Evolutionary conservation across 1,139 yeast genomes (phyloP).

Genomic region (Candida sp.): DNA sequence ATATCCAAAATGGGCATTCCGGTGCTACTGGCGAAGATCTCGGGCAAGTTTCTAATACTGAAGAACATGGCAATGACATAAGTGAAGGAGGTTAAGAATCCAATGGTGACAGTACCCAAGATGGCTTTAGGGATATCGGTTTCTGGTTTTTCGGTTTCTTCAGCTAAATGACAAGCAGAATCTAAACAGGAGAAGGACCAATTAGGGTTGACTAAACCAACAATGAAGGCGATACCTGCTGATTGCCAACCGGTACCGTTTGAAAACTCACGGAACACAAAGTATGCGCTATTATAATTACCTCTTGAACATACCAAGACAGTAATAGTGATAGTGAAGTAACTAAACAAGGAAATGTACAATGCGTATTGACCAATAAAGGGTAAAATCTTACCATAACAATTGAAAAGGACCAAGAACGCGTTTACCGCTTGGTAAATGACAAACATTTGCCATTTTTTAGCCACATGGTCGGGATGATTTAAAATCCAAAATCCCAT

Average conservation of each 20-base stretch:
- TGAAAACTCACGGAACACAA: constrained; percentile 58
- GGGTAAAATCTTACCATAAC: constrained; percentile 58
- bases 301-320: constrained; percentile 56
- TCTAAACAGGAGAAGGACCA: constrained; percentile 72
- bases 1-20: constrained; percentile 66
- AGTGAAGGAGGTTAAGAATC: constrained; percentile 57
- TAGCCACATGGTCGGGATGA: constrained; percentile 40
- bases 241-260: constrained; percentile 67
- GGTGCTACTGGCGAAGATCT: constrained; percentile 42
- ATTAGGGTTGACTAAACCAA: constrained; percentile 64
- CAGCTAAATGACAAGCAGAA: constrained; percentile 70
- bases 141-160: constrained; percentile 59
- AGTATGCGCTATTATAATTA: constrained; percentile 50
- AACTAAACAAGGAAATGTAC: constrained; percentile 53
- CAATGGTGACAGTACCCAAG: constrained; percentile 63
- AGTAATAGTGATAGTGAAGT: constrained; percentile 51
- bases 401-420: constrained; percentile 48
- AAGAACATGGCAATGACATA: constrained; percentile 64
- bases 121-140: constrained; percentile 61
- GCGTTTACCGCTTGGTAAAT: constrained; percentile 39
- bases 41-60: constrained; percentile 50
- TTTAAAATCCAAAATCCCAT: constrained; percentile 54
- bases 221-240: constrained; percentile 59
- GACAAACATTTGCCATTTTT: constrained; percentile 59
- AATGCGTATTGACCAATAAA: constrained; percentile 48